Evolutionary conservation across 768 basidiomycete genomes (phyloP).

Genomic region (Macrocybe gigantea): DNA sequence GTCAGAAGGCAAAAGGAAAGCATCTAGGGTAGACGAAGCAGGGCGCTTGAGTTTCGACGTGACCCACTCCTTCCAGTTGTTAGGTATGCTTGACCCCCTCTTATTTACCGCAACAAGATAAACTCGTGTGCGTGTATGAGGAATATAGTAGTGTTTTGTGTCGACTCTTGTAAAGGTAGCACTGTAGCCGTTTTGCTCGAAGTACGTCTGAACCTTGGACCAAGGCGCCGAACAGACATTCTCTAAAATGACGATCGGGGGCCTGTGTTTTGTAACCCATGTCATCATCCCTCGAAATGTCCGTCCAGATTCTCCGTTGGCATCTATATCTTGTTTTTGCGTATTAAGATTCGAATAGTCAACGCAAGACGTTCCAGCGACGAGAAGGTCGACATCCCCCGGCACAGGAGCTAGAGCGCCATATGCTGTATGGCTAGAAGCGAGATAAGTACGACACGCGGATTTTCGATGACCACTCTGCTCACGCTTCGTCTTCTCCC

Average conservation of each 20-base stretch:
- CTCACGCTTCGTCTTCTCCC: slow-evolving; percentile 72
- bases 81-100: slow-evolving; percentile 51
- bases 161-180: slow-evolving; percentile 69
- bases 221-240: slow-evolving; percentile 94
- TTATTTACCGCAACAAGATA: slow-evolving; percentile 80
- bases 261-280: slow-evolving; percentile 84
- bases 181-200: slow-evolving; percentile 69
- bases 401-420: slow-evolving; percentile 83
- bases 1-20: slow-evolving; percentile 86
- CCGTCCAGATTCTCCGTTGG: slow-evolving; percentile 86
- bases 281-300: slow-evolving; percentile 95
- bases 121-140: slow-evolving; percentile 89
- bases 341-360: slow-evolving; percentile 97
- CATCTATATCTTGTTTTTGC: slow-evolving; percentile 85
- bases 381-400: slow-evolving; percentile 82
- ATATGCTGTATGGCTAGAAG: slow-evolving; percentile 80
- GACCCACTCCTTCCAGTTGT: slow-evolving; percentile 62
- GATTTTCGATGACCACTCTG: slow-evolving; percentile 6
- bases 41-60: slow-evolving; percentile 65
- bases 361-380: slow-evolving; percentile 95
- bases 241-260: slow-evolving; percentile 89
- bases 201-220: slow-evolving; percentile 68
- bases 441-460: slow-evolving; percentile 5
- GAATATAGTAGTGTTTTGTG: slow-evolving; percentile 88
- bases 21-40: slow-evolving; percentile 85